Conservation (phyloP, 768 basidiomycete genomes). For the Lepiota brunneoincarnata region DNA sequence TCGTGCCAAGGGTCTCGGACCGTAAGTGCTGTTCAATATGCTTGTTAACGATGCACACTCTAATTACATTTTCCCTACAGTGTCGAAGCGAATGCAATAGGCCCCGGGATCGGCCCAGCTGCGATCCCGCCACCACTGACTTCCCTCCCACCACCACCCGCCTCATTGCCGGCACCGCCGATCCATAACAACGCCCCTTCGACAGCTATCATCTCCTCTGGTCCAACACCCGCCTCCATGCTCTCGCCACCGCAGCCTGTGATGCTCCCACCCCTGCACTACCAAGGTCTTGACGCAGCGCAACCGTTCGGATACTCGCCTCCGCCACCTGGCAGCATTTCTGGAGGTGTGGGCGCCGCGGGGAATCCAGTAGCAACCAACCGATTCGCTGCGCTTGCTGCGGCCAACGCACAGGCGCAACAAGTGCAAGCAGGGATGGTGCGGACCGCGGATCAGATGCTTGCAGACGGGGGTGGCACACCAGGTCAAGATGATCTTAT, state of each 20-base stretch:
- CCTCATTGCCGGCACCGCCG: slow-evolving; percentile 73
- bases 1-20: slow-evolving; percentile 85
- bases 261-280: slow-evolving; percentile 84
- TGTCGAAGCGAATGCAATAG: slow-evolving; percentile 77
- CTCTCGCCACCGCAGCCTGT: slow-evolving; percentile 61
- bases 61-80: slow-evolving; percentile 32
- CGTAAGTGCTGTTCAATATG: slow-evolving; percentile 47
- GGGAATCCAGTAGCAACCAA: slow-evolving; percentile 57
- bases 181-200: slow-evolving; percentile 56
- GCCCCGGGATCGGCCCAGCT: slow-evolving; percentile 84
- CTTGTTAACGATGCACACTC: slow-evolving; percentile 14
- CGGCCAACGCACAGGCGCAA: slow-evolving; percentile 46
- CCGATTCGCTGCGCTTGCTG: slow-evolving; percentile 62
- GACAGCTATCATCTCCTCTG: slow-evolving; percentile 87
- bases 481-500: slow-evolving; percentile 46
- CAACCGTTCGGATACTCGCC: slow-evolving; percentile 83
- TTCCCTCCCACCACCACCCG: slow-evolving; percentile 62
- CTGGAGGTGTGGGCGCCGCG: slow-evolving; percentile 28
- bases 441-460: slow-evolving; percentile 77
- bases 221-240: slow-evolving; percentile 84
- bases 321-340: slow-evolving; percentile 25
- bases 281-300: slow-evolving; percentile 72
- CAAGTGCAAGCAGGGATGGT: slow-evolving; percentile 65
- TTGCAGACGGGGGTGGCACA: slow-evolving; percentile 39
- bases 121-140: slow-evolving; percentile 69